Evolutionary conservation across 345 rosid species (phyloP), one percentile per base, ranked within the genome.

Genomic region (Lagerstroemia speciosa): DNA sequence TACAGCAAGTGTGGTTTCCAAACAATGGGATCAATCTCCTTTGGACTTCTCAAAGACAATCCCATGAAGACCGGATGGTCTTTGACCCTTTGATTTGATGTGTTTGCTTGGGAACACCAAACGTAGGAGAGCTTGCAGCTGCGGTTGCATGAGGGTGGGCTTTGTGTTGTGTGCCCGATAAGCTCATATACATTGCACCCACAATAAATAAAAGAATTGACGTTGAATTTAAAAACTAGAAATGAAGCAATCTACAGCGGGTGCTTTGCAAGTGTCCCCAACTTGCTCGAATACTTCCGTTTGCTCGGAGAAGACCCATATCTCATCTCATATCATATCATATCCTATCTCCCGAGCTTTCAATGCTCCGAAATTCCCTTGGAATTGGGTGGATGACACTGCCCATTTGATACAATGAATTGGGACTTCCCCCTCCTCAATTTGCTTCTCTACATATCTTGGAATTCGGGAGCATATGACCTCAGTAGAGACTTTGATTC

Each of bases 41-140:
- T 67, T 67, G 70, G 63, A 34, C 70, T 67, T 33, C 8, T 52
- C 70, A 36, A 67, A 45, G 50, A 40, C 53, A 36, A 65, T 65
- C 50, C 50, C 50, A 45, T 45, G 50, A 45, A 45, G 50, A 45
- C 15, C 3, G 50, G 24, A n/a, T 57, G 32, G 29, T 5, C 19
- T 57, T 22, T 57, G 62, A 57, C 32, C 24, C 32, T 57, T 57
- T 17, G 29, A 3, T 22, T n/a, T 1, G 11, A 8, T n/a, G n/a
- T n/a, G n/a, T n/a, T n/a, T n/a, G n/a, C n/a, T 2, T n/a, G 17
- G 16, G 15, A 57, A n/a, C 12, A n/a, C n/a, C 9, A 29, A n/a
- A n/a, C 62, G 15, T 29, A 57, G 30, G 17, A 57, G n/a, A n/a
- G n/a, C n/a, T n/a, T n/a, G n/a, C n/a, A 16, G 8, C 4, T 26